These are phyloP conservation scores for Phytophthora megakarya DNA, from an alignment of 352 stramenopile genomes.

Conservation along the genomic window DNA sequence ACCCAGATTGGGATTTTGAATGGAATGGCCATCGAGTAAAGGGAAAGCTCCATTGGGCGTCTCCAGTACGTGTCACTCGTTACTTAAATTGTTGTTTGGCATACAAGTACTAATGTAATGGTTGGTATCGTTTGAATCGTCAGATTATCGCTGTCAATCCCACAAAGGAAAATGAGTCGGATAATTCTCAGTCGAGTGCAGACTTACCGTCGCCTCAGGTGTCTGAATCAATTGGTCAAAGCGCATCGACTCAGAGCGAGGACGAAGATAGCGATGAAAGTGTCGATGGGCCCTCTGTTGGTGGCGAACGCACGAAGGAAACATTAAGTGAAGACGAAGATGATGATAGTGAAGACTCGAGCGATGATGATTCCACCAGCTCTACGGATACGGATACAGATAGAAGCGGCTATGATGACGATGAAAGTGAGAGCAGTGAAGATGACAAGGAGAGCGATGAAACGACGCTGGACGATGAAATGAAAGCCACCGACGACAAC, in stretches of 20 bases:
- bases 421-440: conserved; percentile 21
- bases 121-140: background rate
- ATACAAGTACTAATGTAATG: no score
- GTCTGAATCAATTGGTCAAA: conserved; percentile 10
- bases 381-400: background rate
- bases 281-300: conserved; percentile 4
- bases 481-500: conserved; percentile 22
- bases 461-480: conserved; percentile 35
- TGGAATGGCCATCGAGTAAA: conserved; percentile 78
- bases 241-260: conserved; percentile 7
- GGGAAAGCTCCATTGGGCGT: conserved; percentile 64
- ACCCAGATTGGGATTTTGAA: conserved; percentile 57
- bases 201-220: conserved; percentile 7
- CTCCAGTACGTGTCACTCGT: conserved; percentile 41
- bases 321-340: conserved; percentile 15
- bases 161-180: background rate
- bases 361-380: conserved; percentile 13
- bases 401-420: conserved; percentile 21
- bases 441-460: conserved; percentile 28
- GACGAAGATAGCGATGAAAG: conserved; percentile 28
- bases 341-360: conserved; percentile 29
- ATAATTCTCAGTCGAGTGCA: background rate
- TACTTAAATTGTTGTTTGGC: background rate
- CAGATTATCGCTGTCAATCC: conserved; percentile 46
- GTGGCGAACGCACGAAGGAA: conserved; percentile 7